Evolutionary conservation across 2,329 filamentous ascomycete genomes (phyloP).

Genomic region (Penicillium rolfsii): DNA sequence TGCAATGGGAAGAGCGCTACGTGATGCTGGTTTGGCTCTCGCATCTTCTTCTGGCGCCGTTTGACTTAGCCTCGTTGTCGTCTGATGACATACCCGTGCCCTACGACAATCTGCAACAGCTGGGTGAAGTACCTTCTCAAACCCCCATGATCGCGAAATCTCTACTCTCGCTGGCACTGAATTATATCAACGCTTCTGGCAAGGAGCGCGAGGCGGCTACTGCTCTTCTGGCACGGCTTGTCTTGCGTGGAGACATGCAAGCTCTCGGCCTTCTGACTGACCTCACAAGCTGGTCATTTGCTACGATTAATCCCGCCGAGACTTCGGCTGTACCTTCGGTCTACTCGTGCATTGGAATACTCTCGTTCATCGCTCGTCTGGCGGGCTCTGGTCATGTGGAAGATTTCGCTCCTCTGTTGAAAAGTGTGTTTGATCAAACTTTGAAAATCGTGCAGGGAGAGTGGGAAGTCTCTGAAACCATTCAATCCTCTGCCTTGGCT

Average conservation of each 20-base stretch:
- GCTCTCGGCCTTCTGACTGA: constrained; percentile 68
- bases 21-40: constrained; percentile 85
- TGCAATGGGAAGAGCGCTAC: constrained; percentile 88
- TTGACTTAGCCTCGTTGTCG: constrained; percentile 87
- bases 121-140: constrained; percentile 55
- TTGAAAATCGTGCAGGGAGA: constrained; percentile 61
- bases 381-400: constrained; percentile 72
- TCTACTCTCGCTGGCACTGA: constrained; percentile 70
- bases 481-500: constrained; percentile 75
- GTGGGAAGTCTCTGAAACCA: constrained; percentile 54
- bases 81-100: constrained; percentile 45
- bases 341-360: constrained; percentile 75
- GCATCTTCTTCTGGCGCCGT: constrained; percentile 80
- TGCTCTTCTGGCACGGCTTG: constrained; percentile 75
- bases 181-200: constrained; percentile 73
- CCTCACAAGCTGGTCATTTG: constrained; percentile 72
- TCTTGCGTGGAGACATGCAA: constrained; percentile 88
- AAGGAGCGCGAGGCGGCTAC: constrained; percentile 92
- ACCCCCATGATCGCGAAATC: constrained; percentile 72
- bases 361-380: constrained; percentile 79
- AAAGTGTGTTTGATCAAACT: constrained; percentile 67
- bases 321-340: constrained; percentile 54
- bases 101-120: constrained; percentile 34
- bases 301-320: constrained; percentile 56
- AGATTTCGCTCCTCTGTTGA: constrained; percentile 70